Conservation (phyloP, 331 rosid species). For the Arachis monticola region DNA sequence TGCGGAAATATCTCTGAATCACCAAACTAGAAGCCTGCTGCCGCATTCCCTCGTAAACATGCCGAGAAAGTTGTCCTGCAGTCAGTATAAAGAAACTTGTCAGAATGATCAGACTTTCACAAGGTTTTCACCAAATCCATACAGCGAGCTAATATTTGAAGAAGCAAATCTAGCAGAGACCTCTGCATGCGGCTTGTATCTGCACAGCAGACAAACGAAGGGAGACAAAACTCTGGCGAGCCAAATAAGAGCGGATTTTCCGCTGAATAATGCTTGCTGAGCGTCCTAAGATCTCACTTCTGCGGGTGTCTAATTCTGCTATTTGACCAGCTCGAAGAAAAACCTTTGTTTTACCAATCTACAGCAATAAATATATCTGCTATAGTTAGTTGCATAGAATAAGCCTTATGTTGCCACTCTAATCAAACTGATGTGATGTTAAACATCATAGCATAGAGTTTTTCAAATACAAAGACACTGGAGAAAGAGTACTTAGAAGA, state of each 20-base stretch:
- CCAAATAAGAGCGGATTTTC: constrained; percentile 75
- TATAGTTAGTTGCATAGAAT: neutral
- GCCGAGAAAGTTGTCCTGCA: constrained; percentile 79
- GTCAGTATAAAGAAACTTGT: constrained; percentile 23
- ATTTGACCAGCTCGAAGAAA: constrained; percentile 92
- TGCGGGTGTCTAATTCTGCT: constrained; percentile 84
- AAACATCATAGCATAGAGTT: constrained; percentile 14
- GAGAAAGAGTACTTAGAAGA: neutral
- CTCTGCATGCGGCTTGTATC: constrained; percentile 85
- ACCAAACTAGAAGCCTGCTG: constrained; percentile 65
- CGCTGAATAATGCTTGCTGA: constrained; percentile 90
- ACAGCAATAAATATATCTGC: constrained; percentile 33
- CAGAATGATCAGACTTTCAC: constrained; percentile 9
- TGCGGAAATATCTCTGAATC: constrained; percentile 76
- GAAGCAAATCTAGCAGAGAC: constrained; percentile 45
- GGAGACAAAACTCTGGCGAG: constrained; percentile 56
- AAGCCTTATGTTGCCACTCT: neutral
- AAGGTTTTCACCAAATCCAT: constrained; percentile 16
- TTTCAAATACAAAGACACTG: neutral
- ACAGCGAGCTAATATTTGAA: constrained; percentile 4
- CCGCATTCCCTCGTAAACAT: constrained; percentile 58
- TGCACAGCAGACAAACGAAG: constrained; percentile 59
- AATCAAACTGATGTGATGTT: constrained; percentile 15
- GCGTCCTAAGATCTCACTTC: constrained; percentile 78
- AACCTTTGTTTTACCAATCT: constrained; percentile 91